Evolutionary conservation across 2,329 filamentous ascomycete species (phyloP), one percentile per base, ranked within the genome.

Genomic region (Fusarium armeniacum): DNA sequence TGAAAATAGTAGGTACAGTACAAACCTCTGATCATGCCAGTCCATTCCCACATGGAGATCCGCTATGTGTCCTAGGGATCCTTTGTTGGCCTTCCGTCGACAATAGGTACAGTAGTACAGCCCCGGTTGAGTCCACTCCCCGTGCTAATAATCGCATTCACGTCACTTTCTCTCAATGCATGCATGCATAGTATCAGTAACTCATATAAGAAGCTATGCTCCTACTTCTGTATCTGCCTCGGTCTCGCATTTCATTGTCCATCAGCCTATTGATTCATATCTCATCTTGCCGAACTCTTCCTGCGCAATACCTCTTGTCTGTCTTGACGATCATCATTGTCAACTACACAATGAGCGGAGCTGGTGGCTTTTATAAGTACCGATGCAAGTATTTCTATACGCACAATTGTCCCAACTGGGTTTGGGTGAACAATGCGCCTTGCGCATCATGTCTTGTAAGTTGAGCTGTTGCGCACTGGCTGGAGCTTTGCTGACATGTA

Each of bases 381-480:
- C 81, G 83, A 43, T 87, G 85, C 82, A 87, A 85, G 76, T 84
- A 86, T 78, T 86, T 84, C 70, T 82, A 82, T 60, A 81, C 83
- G 32, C 80, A 85, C 72, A 82, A 86, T 67, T 86, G 85, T 69
- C 80, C 78, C 7, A 83, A 87, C 69, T 87, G 85, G 85, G 85
- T 87, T 13, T 86, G 84, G 77, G 81, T 86, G 20, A 84, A 85
- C 56, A 82, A 84, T 56, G 79, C 82, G 36, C 78, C 83, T 13
- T 87, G 85, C 74, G 78, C 83, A 55, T 78, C 77, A 65, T 87
- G 85, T 74, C 78, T 84, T 66, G 85, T 86, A 78, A 78, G 84
- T 78, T 36, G 38, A 26, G 22, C 22, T 45, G 49, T 28, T 57
- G 24, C 30, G 15, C 18, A 36, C 45, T 16, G 20, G 28, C 49